A percentile compares a stretch with the other conserved stretches of the same genome.
Evolutionary conservation across 2,329 filamentous ascomycete genomes (phyloP).

Genomic region (Fusarium oxysporum): DNA sequence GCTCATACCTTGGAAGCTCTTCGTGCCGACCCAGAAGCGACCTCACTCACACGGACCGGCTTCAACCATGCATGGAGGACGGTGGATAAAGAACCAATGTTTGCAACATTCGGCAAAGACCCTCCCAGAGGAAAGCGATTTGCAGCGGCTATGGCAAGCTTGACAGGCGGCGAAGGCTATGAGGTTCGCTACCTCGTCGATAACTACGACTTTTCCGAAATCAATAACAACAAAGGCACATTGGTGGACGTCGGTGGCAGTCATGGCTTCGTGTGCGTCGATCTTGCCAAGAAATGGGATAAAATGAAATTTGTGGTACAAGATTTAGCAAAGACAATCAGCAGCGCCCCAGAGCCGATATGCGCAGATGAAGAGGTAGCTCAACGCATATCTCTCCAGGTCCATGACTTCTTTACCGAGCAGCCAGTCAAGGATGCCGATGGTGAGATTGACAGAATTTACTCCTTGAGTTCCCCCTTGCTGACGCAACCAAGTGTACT

Average conservation of each 20-base stretch:
- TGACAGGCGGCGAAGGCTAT: conserved; percentile 68
- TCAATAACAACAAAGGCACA: conserved; percentile 59
- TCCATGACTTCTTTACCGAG: conserved; percentile 69
- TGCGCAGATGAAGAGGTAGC: conserved; percentile 54
- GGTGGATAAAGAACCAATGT: conserved; percentile 64
- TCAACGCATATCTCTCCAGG: conserved; percentile 56
- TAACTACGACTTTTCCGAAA: conserved; percentile 63
- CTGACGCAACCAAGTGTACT: conserved; percentile 58
- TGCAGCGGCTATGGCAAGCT: conserved; percentile 65
- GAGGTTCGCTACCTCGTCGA: conserved; percentile 64
- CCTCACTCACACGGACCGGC: conserved; percentile 60
- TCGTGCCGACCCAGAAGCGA: conserved; percentile 59
- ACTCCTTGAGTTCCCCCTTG: neutral
- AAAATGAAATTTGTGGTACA: conserved; percentile 67
- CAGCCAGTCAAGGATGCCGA: conserved; percentile 66
- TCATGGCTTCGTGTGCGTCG: conserved; percentile 67
- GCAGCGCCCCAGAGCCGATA: conserved; percentile 58
- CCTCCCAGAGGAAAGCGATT: conserved; percentile 62
- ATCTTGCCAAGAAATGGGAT: conserved; percentile 62
- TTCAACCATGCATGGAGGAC: conserved; percentile 65
- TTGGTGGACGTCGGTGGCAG: conserved; percentile 71
- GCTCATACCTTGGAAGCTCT: conserved; percentile 60
- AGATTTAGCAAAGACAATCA: conserved; percentile 62
- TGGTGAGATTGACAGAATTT: conserved; percentile 48
- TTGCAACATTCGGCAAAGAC: conserved; percentile 63